Conservation (phyloP, 345 rosid genomes). For the Pistacia integerrima region DNA sequence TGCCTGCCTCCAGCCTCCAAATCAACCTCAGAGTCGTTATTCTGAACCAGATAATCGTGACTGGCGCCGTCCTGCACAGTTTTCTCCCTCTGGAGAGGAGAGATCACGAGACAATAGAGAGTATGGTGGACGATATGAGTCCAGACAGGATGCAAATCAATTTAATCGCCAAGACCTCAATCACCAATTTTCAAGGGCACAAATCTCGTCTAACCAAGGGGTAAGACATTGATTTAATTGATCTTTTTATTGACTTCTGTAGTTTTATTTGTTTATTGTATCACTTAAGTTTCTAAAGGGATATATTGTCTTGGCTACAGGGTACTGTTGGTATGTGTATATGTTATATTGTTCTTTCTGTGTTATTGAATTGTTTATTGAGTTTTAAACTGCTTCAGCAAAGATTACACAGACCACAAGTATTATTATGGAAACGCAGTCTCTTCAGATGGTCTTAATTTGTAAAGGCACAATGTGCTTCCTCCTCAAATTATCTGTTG, state of each 20-base stretch:
- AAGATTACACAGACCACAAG: too few species aligned
- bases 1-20: slow-evolving; percentile 38
- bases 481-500: not conserved
- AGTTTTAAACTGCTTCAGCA: too few species aligned
- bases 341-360: too few species aligned
- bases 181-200: slow-evolving; percentile 48
- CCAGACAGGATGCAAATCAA: slow-evolving; percentile 53
- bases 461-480: not conserved
- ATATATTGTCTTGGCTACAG: not conserved
- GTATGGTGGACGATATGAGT: slow-evolving; percentile 36
- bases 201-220: slow-evolving; percentile 56
- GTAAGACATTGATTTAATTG: slow-evolving; percentile 25
- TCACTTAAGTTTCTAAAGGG: not conserved
- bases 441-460: not conserved
- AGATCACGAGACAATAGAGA: slow-evolving; percentile 64
- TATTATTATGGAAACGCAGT: not conserved
- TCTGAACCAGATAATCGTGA: slow-evolving; percentile 89
- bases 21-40: slow-evolving; percentile 60
- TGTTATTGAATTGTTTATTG: too few species aligned
- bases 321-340: not conserved
- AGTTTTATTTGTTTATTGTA: not conserved
- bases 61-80: slow-evolving; percentile 80
- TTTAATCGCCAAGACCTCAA: slow-evolving; percentile 52
- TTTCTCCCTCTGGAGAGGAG: slow-evolving; percentile 66
- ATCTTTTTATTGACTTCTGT: not conserved